Base-by-base conservation (phyloP, 1,284 basidiomycete species). In the Cutaneotrichosporon cutaneum region DNA sequence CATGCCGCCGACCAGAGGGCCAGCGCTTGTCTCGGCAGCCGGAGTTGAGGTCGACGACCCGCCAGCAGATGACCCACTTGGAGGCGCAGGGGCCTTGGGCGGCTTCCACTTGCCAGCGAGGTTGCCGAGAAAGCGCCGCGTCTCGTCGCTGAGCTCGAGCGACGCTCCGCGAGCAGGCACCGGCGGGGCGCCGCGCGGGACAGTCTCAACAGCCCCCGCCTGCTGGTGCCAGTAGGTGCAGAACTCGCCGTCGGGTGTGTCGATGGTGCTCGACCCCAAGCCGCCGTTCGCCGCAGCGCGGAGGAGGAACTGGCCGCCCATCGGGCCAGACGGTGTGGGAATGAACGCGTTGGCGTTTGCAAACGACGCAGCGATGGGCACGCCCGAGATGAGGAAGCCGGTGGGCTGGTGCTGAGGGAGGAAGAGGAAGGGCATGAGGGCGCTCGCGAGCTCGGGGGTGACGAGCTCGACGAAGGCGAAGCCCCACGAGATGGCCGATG, bases 391-490 rank as follows among this genome's bases (percentile, higher is more conserved):
- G 11, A 90, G 84, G 79, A 94, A 94, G 4, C 92, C 92, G 27
- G 87, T 86, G 0, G 93, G 92, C 75, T 94, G 91, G 24, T 89
- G 82, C 65, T 88, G 85, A 2, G 90, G 84, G 24, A 89, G 90
- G 86, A 93, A 89, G 7, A 86, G 88, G 36, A 87, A 86, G 5
- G 87, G 89, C 8, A 95, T 82, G 16, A 92, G 86, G 1, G 85
- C 81, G 2, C 88, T 83, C 0, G 80, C 80, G 9, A 57, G 90
- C 88, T 88, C 85, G 8, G 87, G 78, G 66, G 93, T 90, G 32
- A 89, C 82, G 70, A 95, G 90, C 73, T 96, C 92, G 14, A 94
- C 89, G 73, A 97, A 97, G 0, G 90, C 87, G 75, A 93, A 94
- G 16, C 94, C 90, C 84, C 91, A 93, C 72, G 90, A 91, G 2